These are phyloP conservation scores for Saccharomycopsis guyanensis DNA, from an alignment of 805 yeast species.

Conservation along the genomic window DNA sequence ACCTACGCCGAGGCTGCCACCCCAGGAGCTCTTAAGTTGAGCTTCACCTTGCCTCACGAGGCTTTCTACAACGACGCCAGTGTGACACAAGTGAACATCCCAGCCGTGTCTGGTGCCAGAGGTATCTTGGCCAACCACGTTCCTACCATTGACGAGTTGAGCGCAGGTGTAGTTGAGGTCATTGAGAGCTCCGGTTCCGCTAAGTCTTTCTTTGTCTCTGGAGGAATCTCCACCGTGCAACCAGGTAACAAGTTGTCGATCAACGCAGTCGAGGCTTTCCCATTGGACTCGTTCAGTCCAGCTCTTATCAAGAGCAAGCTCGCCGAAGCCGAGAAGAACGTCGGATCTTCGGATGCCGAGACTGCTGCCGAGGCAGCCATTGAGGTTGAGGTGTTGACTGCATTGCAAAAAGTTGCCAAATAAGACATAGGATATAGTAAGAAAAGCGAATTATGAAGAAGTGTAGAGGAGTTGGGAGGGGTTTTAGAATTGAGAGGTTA, in stretches of 20 bases:
- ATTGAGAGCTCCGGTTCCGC: slow-evolving; percentile 68
- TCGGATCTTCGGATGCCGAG: slow-evolving; percentile 73
- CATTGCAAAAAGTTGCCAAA: slow-evolving; percentile 76
- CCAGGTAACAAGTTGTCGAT: slow-evolving; percentile 88
- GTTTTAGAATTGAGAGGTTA: too few species aligned
- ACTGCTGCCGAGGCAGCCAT: slow-evolving; percentile 92
- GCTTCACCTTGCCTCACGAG: slow-evolving; percentile 87
- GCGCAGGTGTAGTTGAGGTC: slow-evolving; percentile 92
- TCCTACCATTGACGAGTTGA: slow-evolving; percentile 92
- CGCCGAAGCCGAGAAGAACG: slow-evolving; percentile 92
- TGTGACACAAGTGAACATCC: slow-evolving; percentile 80
- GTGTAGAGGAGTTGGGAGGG: too few species aligned
- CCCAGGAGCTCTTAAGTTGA: slow-evolving; percentile 72
- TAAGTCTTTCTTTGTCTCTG: slow-evolving; percentile 82
- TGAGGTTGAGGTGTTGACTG: slow-evolving; percentile 94
- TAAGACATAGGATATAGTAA: too few species aligned
- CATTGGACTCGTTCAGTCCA: slow-evolving; percentile 77
- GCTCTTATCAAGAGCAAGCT: slow-evolving; percentile 73
- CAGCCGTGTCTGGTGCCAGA: slow-evolving; percentile 90
- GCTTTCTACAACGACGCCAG: slow-evolving; percentile 44
- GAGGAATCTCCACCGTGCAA: slow-evolving; percentile 94
- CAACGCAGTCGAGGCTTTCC: slow-evolving; percentile 92
- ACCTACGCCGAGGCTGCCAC: slow-evolving; percentile 81
- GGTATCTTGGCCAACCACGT: slow-evolving; percentile 98
- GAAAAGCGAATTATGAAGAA: not conserved